These are phyloP conservation scores for Candida bentonensis DNA, from an alignment of 805 yeast species.

Conservation along the genomic window DNA sequence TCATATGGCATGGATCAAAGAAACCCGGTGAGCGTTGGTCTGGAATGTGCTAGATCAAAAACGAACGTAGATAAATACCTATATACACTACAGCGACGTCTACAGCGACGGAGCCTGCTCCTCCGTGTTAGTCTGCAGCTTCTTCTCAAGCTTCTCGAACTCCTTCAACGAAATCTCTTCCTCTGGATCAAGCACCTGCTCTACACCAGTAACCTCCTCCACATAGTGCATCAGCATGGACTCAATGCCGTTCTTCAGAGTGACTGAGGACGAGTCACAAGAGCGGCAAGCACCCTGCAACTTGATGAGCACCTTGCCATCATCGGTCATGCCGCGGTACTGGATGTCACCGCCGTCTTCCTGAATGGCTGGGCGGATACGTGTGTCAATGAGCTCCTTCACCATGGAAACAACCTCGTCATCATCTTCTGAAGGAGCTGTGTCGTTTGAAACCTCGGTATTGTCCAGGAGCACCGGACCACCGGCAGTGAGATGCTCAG, in stretches of 20 bases:
- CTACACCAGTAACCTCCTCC: conserved; percentile 83
- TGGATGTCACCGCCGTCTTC: conserved; percentile 98
- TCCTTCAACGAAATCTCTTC: conserved; percentile 62
- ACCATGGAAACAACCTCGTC: conserved; percentile 78
- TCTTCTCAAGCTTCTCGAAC: conserved; percentile 69
- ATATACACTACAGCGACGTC: not conserved
- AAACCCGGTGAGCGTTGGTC: not conserved
- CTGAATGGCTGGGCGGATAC: conserved; percentile 94
- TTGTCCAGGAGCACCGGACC: conserved; percentile 35
- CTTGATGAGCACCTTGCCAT: conserved; percentile 78
- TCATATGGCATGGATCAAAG: not conserved
- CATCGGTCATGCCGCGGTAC: conserved; percentile 72
- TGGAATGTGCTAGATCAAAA: not conserved
- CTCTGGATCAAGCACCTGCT: conserved; percentile 76
- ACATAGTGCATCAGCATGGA: conserved; percentile 95
- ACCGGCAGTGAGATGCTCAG: conserved; percentile 30
- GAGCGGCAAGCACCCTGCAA: conserved; percentile 93
- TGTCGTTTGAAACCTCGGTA: conserved; percentile 23
- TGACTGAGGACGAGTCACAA: conserved; percentile 82
- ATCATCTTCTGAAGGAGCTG: conserved; percentile 48
- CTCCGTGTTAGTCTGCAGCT: conserved; percentile 24
- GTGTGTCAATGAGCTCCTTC: conserved; percentile 81
- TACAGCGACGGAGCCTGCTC: conserved; percentile 14
- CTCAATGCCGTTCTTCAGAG: conserved; percentile 90
- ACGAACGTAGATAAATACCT: not conserved